Conservation (phyloP, 768 basidiomycete genomes). For the Kwoniella dejecticola region DNA sequence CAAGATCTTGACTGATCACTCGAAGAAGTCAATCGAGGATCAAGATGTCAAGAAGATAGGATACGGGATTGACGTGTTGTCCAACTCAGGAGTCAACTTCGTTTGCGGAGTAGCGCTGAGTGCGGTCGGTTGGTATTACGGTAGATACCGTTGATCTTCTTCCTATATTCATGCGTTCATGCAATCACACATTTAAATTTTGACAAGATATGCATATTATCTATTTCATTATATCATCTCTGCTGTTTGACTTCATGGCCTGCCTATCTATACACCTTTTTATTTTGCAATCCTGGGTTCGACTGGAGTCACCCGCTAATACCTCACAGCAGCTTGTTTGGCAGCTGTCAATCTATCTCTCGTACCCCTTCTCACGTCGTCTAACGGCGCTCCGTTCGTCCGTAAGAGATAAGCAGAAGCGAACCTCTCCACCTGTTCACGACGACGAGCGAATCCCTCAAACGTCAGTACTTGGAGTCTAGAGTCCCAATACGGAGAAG, state of each 20-base stretch:
- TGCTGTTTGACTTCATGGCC: neutral
- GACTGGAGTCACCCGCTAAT: slow-evolving; percentile 20
- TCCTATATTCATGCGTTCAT: too few relatives aligned
- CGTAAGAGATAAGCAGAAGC: slow-evolving; percentile 37
- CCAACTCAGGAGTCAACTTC: slow-evolving; percentile 75
- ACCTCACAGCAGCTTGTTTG: slow-evolving; percentile 31
- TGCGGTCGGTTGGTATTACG: slow-evolving; percentile 34
- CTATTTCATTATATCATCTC: neutral
- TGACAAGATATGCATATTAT: neutral
- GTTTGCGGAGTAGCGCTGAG: slow-evolving; percentile 35
- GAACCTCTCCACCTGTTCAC: slow-evolving; percentile 39
- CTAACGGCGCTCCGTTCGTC: slow-evolving; percentile 11
- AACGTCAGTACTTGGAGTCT: neutral
- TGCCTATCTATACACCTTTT: too few relatives aligned
- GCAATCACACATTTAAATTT: neutral
- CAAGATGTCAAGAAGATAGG: slow-evolving; percentile 61
- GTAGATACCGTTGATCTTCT: neutral
- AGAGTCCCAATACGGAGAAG: too few relatives aligned
- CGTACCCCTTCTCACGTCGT: slow-evolving; percentile 19
- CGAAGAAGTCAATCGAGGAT: slow-evolving; percentile 38
- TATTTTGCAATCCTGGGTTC: too few relatives aligned
- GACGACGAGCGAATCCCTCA: neutral
- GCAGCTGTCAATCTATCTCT: slow-evolving; percentile 24
- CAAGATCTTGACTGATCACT: slow-evolving; percentile 66
- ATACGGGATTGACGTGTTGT: slow-evolving; percentile 68